Conservation (phyloP, 768 basidiomycete species). For the Antrodiella citrinella region DNA sequence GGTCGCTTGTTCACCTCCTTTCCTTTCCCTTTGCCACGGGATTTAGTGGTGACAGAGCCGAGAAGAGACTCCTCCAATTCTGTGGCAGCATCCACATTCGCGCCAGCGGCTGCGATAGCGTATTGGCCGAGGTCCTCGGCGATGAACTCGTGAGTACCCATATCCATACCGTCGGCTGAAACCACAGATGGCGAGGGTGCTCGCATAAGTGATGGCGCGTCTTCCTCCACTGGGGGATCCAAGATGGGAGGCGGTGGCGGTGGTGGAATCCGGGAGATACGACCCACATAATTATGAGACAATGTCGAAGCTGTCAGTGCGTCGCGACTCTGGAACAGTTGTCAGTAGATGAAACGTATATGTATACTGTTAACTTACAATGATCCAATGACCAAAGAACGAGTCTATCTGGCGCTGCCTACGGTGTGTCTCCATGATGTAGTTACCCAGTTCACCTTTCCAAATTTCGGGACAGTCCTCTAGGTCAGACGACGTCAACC, state of each 20-base stretch:
- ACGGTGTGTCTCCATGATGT: slow-evolving; percentile 63
- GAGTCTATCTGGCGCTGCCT: slow-evolving; percentile 66
- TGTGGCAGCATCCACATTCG: slow-evolving; percentile 48
- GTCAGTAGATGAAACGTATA: not conserved
- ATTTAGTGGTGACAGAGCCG: slow-evolving; percentile 18
- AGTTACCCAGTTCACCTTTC: slow-evolving; percentile 60
- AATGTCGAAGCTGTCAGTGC: slow-evolving; percentile 49
- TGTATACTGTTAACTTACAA: slow-evolving; percentile 33
- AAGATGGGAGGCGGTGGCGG: slow-evolving; percentile 29
- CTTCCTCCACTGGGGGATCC: slow-evolving; percentile 25
- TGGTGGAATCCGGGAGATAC: slow-evolving; percentile 38
- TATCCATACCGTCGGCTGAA: slow-evolving; percentile 18
- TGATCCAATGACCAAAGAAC: slow-evolving; percentile 61
- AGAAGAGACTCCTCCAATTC: slow-evolving; percentile 51
- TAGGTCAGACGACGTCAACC: slow-evolving; percentile 63
- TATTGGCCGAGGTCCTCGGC: slow-evolving; percentile 9
- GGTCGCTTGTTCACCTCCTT: slow-evolving; percentile 44
- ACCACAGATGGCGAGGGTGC: slow-evolving; percentile 26
- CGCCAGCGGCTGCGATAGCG: slow-evolving; percentile 16
- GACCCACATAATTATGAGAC: slow-evolving; percentile 48
- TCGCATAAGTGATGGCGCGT: slow-evolving; percentile 26
- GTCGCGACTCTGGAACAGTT: slow-evolving; percentile 56
- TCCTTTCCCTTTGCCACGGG: slow-evolving; percentile 27
- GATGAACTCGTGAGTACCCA: slow-evolving; percentile 9
- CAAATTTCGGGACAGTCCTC: slow-evolving; percentile 78